These are phyloP conservation scores for Penicillium decumbens DNA, from an alignment of 2,329 filamentous ascomycete species.

Conservation along the genomic window DNA sequence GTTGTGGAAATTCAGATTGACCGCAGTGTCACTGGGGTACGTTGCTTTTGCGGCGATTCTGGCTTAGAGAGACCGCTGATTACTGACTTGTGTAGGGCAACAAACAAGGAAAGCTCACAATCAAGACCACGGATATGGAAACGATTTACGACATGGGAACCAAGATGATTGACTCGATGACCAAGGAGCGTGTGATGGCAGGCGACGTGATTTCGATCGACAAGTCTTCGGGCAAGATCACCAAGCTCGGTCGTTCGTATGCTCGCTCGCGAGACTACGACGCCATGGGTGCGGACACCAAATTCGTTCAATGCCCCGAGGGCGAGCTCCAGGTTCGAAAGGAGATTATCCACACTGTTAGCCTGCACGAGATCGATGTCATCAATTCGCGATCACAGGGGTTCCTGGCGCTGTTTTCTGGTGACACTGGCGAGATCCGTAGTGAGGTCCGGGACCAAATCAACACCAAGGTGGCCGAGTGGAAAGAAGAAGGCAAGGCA, in stretches of 20 bases:
- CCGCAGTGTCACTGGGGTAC: slow-evolving; percentile 81
- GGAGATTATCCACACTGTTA: slow-evolving; percentile 95
- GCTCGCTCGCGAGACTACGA: slow-evolving; percentile 96
- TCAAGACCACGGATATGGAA: slow-evolving; percentile 99
- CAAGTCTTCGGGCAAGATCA: slow-evolving; percentile 97
- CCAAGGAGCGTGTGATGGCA: slow-evolving; percentile 97
- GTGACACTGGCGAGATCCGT: slow-evolving; percentile 95
- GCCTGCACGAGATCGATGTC: slow-evolving; percentile 95
- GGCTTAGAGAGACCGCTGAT: background rate
- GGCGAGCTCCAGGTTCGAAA: slow-evolving; percentile 96
- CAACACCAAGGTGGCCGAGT: slow-evolving; percentile 97
- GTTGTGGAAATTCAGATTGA: slow-evolving; percentile 99
- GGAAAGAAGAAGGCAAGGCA: slow-evolving; percentile 99
- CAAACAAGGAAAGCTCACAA: slow-evolving; percentile 97
- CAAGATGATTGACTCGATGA: slow-evolving; percentile 99
- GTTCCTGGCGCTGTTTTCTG: slow-evolving; percentile 93
- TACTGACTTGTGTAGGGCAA: slow-evolving; percentile 56
- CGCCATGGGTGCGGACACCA: slow-evolving; percentile 97
- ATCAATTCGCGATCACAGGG: slow-evolving; percentile 99
- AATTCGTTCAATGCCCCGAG: slow-evolving; percentile 95
- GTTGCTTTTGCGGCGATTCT: slow-evolving; percentile 15
- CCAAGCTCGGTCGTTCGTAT: slow-evolving; percentile 91
- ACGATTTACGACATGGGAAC: slow-evolving; percentile 99
- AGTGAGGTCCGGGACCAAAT: slow-evolving; percentile 98
- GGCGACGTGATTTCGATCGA: slow-evolving; percentile 98